phyloP scores from a whole-genome alignment of 805 yeast genomes.

The Yarrowia keelungensis region DNA sequence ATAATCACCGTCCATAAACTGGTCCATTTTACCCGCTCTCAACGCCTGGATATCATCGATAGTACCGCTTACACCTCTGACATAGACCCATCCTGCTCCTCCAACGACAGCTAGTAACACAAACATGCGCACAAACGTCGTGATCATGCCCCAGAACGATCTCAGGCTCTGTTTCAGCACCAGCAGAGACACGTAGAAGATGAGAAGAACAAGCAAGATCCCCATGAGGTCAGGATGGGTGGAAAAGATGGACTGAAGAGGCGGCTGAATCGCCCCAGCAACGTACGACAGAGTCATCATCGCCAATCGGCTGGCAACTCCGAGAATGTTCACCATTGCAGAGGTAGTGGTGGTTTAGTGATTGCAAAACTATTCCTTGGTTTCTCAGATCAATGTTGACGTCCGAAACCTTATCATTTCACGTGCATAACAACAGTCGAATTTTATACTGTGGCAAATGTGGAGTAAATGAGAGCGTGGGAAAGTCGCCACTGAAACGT shows the following conservation, averaged over 20 bases:
- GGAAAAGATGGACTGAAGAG: slow-evolving; percentile 23
- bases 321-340: slow-evolving; percentile 15
- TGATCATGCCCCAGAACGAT: slow-evolving; percentile 29
- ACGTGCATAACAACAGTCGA: slow-evolving; percentile 2
- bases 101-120: slow-evolving; percentile 41
- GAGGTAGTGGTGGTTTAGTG: neutral
- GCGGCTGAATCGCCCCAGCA: slow-evolving; percentile 23
- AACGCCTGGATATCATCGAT: slow-evolving; percentile 15
- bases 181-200: slow-evolving; percentile 29
- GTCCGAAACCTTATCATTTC: slow-evolving; percentile 2
- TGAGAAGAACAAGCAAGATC: slow-evolving; percentile 30
- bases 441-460: slow-evolving; percentile 7
- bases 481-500: slow-evolving; percentile 4
- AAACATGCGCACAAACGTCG: slow-evolving; percentile 38
- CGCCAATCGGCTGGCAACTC: slow-evolving; percentile 20
- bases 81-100: slow-evolving; percentile 27
- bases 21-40: slow-evolving; percentile 16
- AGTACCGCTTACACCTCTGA: slow-evolving; percentile 29
- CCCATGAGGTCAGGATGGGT: slow-evolving; percentile 37
- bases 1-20: slow-evolving; percentile 27
- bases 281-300: slow-evolving; percentile 31
- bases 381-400: slow-evolving; percentile 3
- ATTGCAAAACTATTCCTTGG: no score
- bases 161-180: slow-evolving; percentile 14
- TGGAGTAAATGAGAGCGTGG: neutral